Evolutionary conservation across 352 stramenopile species (phyloP), one percentile per base, ranked within the genome.

Genomic region (Phytophthora sp.): DNA sequence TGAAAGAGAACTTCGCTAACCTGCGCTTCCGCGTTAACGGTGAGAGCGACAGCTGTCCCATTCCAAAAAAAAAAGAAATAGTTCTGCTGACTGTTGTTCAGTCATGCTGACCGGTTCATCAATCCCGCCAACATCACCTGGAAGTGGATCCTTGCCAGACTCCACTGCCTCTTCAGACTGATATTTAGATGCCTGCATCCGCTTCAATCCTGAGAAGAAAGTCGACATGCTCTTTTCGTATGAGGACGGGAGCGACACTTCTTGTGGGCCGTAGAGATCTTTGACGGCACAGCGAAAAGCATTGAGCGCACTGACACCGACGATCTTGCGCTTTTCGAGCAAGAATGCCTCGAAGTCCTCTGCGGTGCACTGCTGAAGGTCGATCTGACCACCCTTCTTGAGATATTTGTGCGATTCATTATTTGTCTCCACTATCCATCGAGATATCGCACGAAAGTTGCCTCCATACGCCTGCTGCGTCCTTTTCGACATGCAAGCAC

Each of bases 141-240:
- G 36, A 23, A 44, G 4, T 5, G 36, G 12, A 7, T 23, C 16
- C 7, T 44, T 44, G 20, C 36, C 36, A 12, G 36, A 44, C 23
- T 44, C 36, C 23, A 5, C 23, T 23, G 36, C 16, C 16, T 1
- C 16, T 12, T n/a, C 36, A 11, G 36, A 27, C 39, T 51, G 30
- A 18, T 49, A 36, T 4, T 47, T 46, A 26, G 30, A 2, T 3
- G 29, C 41, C 29, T 47, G 54, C 30, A 62, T 21, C 3, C 42
- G 41, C 21, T 62, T 62, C 16, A 62, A 44, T 7, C 29, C 53
- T 4, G 42, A 54, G 36, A 54, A 52, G n/a, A 62, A 54, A 8
- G 39, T 52, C 11, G 26, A 9, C 53, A 52, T 52, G 29, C 27
- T 61, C n/a, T 52, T 52, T 5, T 51, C 39, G 9, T 52, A 52